Evolutionary conservation across 192 early-diverging fungal genomes (phyloP).

Genomic region (Backusella tuberculispora): DNA sequence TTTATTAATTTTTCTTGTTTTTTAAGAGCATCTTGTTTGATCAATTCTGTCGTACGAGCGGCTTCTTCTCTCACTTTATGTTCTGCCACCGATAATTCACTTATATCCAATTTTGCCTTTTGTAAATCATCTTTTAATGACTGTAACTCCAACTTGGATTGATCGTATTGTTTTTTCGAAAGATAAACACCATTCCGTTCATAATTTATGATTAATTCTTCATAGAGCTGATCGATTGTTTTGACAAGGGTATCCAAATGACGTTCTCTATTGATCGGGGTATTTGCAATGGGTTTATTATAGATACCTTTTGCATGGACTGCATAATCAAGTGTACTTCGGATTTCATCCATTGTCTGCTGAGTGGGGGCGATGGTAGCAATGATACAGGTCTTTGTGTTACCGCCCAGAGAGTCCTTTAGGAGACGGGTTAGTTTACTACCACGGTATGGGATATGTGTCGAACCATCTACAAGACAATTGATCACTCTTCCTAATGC

Average conservation of each 20-base stretch:
- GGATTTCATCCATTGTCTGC: conserved; percentile 67
- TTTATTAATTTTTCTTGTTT: not conserved
- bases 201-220: conserved; percentile 72
- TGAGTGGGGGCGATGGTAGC: conserved; percentile 88
- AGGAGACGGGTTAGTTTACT: conserved; percentile 90
- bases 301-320: conserved; percentile 77
- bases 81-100: not conserved
- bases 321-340: conserved; percentile 80
- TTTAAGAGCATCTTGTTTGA: not conserved
- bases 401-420: conserved; percentile 89
- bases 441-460: conserved; percentile 76
- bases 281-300: conserved; percentile 78
- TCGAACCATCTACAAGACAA: conserved; percentile 58
- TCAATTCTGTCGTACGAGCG: not conserved
- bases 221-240: conserved; percentile 80
- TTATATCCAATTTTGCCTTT: not conserved
- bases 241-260: conserved; percentile 80
- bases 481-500: conserved; percentile 76
- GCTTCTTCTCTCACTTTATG: not conserved
- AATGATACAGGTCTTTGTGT: conserved; percentile 94
- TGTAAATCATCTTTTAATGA: conserved; percentile 49
- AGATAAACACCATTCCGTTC: conserved; percentile 87
- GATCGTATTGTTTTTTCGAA: conserved; percentile 64
- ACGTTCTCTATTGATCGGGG: conserved; percentile 80
- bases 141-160: conserved; percentile 54